These are phyloP conservation scores for Pogostemon cablin DNA, from an alignment of 257 asterid genomes.

Conservation along the genomic window DNA sequence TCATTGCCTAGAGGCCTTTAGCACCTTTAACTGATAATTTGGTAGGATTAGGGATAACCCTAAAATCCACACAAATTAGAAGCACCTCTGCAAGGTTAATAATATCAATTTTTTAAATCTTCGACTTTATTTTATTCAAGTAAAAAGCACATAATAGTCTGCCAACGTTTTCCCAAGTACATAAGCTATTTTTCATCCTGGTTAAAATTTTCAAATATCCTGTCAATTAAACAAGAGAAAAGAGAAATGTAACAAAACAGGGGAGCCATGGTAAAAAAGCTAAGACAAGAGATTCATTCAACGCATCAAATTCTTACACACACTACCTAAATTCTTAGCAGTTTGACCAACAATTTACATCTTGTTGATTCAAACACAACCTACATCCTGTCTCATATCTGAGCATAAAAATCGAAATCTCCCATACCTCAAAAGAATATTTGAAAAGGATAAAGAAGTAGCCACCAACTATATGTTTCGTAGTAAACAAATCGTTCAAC, in stretches of 20 bases:
- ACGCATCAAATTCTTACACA: background rate
- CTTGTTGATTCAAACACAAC: background rate
- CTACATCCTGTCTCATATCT: background rate
- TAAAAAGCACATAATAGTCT: background rate
- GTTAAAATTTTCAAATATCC: background rate
- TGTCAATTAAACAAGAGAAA: background rate
- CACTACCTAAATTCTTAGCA: background rate
- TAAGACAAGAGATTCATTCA: background rate
- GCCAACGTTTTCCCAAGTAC: background rate
- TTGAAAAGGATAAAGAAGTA: background rate
- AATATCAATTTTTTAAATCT: background rate
- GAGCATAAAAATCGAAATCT: background rate
- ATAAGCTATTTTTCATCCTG: background rate
- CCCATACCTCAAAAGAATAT: background rate
- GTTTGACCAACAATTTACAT: background rate
- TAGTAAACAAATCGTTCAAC: conserved; percentile 13
- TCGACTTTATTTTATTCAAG: conserved; percentile 1
- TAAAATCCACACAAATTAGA: background rate
- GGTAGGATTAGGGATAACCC: background rate
- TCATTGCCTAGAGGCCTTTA: background rate
- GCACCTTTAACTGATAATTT: background rate
- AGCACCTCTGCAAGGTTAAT: background rate
- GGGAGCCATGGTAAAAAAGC: background rate
- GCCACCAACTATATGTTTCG: background rate
- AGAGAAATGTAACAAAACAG: background rate